phyloP scores from a whole-genome alignment of 129 eudicot species.

The Calendula officinalis region DNA sequence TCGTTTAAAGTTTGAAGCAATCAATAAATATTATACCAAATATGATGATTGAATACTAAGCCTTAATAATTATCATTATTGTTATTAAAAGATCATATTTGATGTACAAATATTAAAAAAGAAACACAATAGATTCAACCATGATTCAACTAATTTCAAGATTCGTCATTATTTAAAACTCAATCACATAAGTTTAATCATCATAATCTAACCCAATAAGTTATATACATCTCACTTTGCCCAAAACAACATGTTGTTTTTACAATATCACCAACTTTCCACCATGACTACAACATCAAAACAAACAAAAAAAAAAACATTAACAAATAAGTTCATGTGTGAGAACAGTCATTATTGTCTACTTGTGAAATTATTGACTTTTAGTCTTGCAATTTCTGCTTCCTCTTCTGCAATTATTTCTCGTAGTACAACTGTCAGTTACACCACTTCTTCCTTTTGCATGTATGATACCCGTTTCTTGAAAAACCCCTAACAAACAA shows the following conservation, averaged over 20 bases:
- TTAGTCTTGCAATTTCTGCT: conserved; percentile 73
- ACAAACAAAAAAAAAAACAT: conserved; percentile 1
- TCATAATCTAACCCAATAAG: conserved; percentile 27
- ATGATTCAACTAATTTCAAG: neutral
- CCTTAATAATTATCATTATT: no score
- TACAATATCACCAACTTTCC: conserved; percentile 13
- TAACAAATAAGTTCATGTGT: conserved; percentile 69
- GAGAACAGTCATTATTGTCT: conserved; percentile 64
- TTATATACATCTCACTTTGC: conserved; percentile 5
- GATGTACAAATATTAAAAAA: neutral
- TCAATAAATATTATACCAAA: no score
- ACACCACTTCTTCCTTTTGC: conserved; percentile 73
- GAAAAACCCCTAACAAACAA: conserved; percentile 75
- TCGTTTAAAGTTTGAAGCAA: no score
- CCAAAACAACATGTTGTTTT: conserved; percentile 16
- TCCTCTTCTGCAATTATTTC: conserved; percentile 88
- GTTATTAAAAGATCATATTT: neutral
- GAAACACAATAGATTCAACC: neutral
- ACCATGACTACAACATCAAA: conserved; percentile 17
- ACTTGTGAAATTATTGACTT: conserved; percentile 59
- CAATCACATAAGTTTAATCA: conserved; percentile 11
- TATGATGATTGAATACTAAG: no score
- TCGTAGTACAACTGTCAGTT: conserved; percentile 71
- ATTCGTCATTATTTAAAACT: conserved; percentile 16
- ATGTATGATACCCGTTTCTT: conserved; percentile 64